Conservation (phyloP, 2,329 filamentous ascomycete genomes). For the Penicillium sp. region DNA sequence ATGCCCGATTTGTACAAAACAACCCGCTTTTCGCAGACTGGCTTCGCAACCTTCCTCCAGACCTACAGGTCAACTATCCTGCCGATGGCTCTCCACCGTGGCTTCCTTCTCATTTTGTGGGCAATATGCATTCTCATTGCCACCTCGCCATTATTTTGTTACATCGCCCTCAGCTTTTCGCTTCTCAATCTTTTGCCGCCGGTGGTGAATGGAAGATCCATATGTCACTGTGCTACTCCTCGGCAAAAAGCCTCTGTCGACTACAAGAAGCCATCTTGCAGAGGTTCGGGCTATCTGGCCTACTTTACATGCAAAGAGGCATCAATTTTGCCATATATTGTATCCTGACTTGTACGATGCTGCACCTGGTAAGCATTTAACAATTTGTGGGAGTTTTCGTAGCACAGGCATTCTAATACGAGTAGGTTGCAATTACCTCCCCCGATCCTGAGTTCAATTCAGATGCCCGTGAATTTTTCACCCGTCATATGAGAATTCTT, state of each 20-base stretch:
- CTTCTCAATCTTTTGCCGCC: slow-evolving; percentile 66
- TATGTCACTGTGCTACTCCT: slow-evolving; percentile 79
- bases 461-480: slow-evolving; percentile 85
- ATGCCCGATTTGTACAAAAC: slow-evolving; percentile 76
- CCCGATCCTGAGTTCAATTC: slow-evolving; percentile 83
- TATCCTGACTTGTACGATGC: slow-evolving; percentile 84
- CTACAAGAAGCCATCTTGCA: slow-evolving; percentile 80
- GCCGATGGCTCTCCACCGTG: slow-evolving; percentile 75
- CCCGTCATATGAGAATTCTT: slow-evolving; percentile 87
- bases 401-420: slow-evolving; percentile 5
- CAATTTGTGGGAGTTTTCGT: neutral
- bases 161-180: slow-evolving; percentile 78
- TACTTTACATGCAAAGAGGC: slow-evolving; percentile 88
- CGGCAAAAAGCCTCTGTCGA: slow-evolving; percentile 80
- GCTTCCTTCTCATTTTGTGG: slow-evolving; percentile 81
- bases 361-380: slow-evolving; percentile 74
- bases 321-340: slow-evolving; percentile 96
- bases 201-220: slow-evolving; percentile 82
- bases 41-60: slow-evolving; percentile 71
- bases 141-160: slow-evolving; percentile 82
- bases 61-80: slow-evolving; percentile 75
- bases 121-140: slow-evolving; percentile 86
- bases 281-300: slow-evolving; percentile 71
- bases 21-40: slow-evolving; percentile 75
- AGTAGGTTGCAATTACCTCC: slow-evolving; percentile 85